Conservation (phyloP, 2,329 filamentous ascomycete species). For the Phialophora macrospora region DNA sequence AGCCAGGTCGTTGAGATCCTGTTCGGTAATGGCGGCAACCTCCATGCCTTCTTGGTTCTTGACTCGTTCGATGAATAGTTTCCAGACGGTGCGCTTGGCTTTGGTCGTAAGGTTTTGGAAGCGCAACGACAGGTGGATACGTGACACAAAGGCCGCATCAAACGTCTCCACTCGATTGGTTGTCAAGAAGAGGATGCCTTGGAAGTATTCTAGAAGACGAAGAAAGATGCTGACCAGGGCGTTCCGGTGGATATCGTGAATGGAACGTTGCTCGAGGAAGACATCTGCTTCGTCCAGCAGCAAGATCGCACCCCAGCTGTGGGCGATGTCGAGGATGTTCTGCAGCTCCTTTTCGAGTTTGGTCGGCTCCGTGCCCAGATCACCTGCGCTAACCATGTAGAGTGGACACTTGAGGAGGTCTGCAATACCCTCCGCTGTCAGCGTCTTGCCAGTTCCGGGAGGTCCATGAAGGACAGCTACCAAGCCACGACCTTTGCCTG, state of each 20-base stretch:
- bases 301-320: constrained; percentile 83
- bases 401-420: constrained; percentile 80
- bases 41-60: constrained; percentile 66
- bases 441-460: constrained; percentile 84
- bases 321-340: constrained; percentile 83
- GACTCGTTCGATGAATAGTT: constrained; percentile 79
- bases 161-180: constrained; percentile 87
- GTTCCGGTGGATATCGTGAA: constrained; percentile 83
- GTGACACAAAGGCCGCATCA: constrained; percentile 85
- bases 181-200: constrained; percentile 86
- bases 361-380: constrained; percentile 77
- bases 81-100: constrained; percentile 80
- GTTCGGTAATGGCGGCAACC: constrained; percentile 52
- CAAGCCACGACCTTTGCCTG: constrained; percentile 84
- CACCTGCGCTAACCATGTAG: constrained; percentile 81
- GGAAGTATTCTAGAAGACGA: constrained; percentile 85
- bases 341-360: constrained; percentile 77
- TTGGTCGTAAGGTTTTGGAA: constrained; percentile 75
- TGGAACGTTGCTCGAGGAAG: constrained; percentile 80
- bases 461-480: constrained; percentile 82
- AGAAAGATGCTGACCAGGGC: constrained; percentile 86
- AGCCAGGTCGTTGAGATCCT: constrained; percentile 59
- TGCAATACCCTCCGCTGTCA: constrained; percentile 85
- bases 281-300: constrained; percentile 86
- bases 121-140: constrained; percentile 75